phyloP scores from a whole-genome alignment of 768 basidiomycete species.

The Cyclocybe aegerita region DNA sequence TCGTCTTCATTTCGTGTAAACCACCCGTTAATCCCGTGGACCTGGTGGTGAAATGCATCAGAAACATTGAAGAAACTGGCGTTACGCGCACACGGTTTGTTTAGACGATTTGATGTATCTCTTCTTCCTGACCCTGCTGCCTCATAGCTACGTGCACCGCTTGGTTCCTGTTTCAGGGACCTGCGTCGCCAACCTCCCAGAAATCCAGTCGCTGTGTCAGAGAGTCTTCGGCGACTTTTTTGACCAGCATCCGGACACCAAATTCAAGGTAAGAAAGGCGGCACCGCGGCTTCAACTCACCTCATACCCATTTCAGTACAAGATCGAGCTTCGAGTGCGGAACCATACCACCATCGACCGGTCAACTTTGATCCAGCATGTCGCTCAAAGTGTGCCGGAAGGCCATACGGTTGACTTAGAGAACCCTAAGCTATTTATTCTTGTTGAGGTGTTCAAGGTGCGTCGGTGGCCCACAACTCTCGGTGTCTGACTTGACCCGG shows the following conservation, averaged over 20 bases:
- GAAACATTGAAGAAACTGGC: slow-evolving; percentile 62
- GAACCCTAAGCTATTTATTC: slow-evolving; percentile 68
- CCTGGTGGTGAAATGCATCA: slow-evolving; percentile 62
- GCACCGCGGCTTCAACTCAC: neutral
- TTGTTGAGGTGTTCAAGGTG: slow-evolving; percentile 86
- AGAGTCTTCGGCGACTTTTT: slow-evolving; percentile 55
- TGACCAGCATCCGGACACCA: slow-evolving; percentile 38
- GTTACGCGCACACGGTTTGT: slow-evolving; percentile 62
- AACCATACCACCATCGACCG: slow-evolving; percentile 75
- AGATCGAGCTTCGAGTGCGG: slow-evolving; percentile 72
- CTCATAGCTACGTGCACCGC: slow-evolving; percentile 62
- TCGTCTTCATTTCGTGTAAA: slow-evolving; percentile 79
- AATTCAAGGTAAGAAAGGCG: slow-evolving; percentile 43
- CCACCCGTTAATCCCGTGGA: slow-evolving; percentile 76
- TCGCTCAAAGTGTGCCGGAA: slow-evolving; percentile 70
- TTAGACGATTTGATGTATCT: neutral
- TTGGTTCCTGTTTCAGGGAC: slow-evolving; percentile 69
- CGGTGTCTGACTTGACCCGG: neutral
- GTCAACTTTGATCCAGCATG: slow-evolving; percentile 57
- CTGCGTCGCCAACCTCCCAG: slow-evolving; percentile 66
- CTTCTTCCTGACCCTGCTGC: neutral
- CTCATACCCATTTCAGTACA: slow-evolving; percentile 56
- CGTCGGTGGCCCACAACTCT: slow-evolving; percentile 9
- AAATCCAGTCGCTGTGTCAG: slow-evolving; percentile 64
- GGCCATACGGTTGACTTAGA: slow-evolving; percentile 68